phyloP scores from a whole-genome alignment of 2,329 filamentous ascomycete genomes.

The Grosmannia clavigera region DNA sequence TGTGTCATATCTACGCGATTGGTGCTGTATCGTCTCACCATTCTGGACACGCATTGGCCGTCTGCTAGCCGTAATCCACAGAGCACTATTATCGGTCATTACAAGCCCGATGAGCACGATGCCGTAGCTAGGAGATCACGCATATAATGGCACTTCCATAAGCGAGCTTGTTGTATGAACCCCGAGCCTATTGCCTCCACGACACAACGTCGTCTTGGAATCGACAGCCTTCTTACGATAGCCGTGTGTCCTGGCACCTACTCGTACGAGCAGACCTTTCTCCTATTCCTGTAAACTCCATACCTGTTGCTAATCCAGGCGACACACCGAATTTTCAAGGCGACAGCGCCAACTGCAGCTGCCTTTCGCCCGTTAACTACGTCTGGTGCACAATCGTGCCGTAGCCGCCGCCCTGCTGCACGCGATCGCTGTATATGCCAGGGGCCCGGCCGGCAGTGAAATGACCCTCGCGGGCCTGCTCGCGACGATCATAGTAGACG shows the following conservation, averaged over 20 bases:
- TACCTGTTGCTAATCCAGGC: neutral
- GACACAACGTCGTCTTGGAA: no score
- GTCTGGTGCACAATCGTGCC: slow-evolving; percentile 12
- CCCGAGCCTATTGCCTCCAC: neutral
- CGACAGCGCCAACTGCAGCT: no score
- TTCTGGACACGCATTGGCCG: neutral
- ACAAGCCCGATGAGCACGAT: neutral
- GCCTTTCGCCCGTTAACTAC: neutral
- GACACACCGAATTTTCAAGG: no score
- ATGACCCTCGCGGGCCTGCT: slow-evolving; percentile 47
- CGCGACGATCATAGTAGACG: slow-evolving; percentile 65
- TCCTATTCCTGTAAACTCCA: neutral
- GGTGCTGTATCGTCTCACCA: neutral
- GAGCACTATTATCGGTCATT: neutral
- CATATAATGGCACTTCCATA: neutral
- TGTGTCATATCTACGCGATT: no score
- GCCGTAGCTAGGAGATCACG: neutral
- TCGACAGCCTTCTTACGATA: no score
- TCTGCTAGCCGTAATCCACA: neutral
- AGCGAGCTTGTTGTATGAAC: neutral
- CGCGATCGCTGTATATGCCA: slow-evolving; percentile 58
- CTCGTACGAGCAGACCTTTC: neutral
- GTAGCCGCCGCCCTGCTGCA: slow-evolving; percentile 57
- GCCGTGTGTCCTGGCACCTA: no score
- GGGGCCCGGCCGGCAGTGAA: slow-evolving; percentile 44